Evolutionary conservation across 23 red algal species (phyloP).

Genomic region (Gracilaria gracilis): DNA sequence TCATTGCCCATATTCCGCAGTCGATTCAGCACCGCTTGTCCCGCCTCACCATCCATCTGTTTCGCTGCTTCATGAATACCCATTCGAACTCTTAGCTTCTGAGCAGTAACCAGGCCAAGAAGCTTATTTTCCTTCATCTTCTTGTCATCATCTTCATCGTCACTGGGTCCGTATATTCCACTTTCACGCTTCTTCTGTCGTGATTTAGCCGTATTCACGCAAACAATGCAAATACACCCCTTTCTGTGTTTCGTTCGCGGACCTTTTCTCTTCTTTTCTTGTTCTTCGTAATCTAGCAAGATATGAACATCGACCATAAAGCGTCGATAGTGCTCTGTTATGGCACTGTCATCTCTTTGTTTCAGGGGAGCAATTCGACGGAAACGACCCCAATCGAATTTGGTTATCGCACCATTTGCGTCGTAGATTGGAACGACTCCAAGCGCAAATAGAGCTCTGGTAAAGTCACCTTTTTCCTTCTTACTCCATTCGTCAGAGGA

Average conservation of each 20-base stretch:
- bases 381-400: constrained; percentile 77
- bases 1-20: constrained; percentile 23
- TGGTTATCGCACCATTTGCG: constrained; percentile 37
- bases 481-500: constrained; percentile 71
- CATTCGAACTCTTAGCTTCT: constrained; percentile 74
- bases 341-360: constrained; percentile 63
- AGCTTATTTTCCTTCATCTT: constrained; percentile 45
- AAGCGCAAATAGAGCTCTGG: constrained; percentile 74
- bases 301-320: constrained; percentile 69
- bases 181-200: constrained; percentile 48
- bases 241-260: constrained; percentile 73
- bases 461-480: constrained; percentile 71
- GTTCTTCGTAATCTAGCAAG: constrained; percentile 65
- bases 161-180: constrained; percentile 39
- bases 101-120: constrained; percentile 72
- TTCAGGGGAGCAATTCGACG: constrained; percentile 54
- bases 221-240: constrained; percentile 75
- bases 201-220: constrained; percentile 63
- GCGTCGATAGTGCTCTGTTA: constrained; percentile 46
- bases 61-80: constrained; percentile 67
- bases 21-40: constrained; percentile 39
- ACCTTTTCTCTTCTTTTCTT: constrained; percentile 69
- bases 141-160: constrained; percentile 59
- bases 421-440: constrained; percentile 66
- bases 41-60: constrained; percentile 42